Evolutionary conservation across 805 yeast genomes (phyloP).

Genomic region (Yamadazyma insecticola): DNA sequence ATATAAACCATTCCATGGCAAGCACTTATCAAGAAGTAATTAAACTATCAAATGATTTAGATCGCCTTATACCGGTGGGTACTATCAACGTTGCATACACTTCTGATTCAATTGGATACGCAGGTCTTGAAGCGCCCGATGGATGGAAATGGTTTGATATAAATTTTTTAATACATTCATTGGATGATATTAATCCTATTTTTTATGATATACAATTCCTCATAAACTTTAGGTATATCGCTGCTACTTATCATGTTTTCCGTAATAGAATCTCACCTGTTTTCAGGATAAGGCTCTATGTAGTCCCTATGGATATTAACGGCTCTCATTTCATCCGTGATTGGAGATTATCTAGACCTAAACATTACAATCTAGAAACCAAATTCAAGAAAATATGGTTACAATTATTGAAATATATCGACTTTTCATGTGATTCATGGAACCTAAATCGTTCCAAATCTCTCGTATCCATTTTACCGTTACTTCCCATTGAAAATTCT

Average conservation of each 20-base stretch:
- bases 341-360: conserved; percentile 34
- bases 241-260: conserved; percentile 39
- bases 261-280: conserved; percentile 12
- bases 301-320: conserved; percentile 41
- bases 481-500: neutral
- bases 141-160: conserved; percentile 59
- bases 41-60: conserved; percentile 35
- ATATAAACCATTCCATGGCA: no score
- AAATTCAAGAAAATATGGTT: conserved; percentile 27
- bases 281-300: conserved; percentile 42
- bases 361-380: conserved; percentile 19
- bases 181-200: conserved; percentile 17
- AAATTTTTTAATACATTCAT: conserved; percentile 24
- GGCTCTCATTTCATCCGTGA: conserved; percentile 26
- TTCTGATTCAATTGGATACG: conserved; percentile 17
- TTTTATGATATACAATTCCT: conserved; percentile 41
- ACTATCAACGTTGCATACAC: conserved; percentile 25
- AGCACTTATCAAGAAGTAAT: conserved; percentile 8
- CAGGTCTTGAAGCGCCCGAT: conserved; percentile 13
- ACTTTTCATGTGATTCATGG: conserved; percentile 25
- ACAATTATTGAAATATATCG: conserved; percentile 36
- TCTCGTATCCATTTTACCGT: no score
- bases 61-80: conserved; percentile 44
- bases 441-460: neutral
- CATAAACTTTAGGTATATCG: conserved; percentile 32